phyloP scores from a whole-genome alignment of 768 basidiomycete genomes.

The Suillus paluster region DNA sequence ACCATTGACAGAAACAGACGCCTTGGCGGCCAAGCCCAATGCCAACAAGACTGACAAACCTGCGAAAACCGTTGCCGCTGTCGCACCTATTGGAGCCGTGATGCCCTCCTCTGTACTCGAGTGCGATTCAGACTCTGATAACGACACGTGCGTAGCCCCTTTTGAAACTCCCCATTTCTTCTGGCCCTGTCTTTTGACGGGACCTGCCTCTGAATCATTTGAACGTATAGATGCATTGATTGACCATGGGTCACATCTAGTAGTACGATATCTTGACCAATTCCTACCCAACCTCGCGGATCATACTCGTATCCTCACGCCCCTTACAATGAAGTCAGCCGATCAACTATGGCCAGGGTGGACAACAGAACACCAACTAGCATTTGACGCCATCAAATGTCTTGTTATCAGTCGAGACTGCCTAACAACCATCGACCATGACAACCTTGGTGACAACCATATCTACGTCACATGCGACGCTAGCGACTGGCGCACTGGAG shows the following conservation, averaged over 20 bases:
- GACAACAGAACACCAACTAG: not conserved
- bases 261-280: not conserved
- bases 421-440: slow-evolving; percentile 11
- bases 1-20: slow-evolving; percentile 15
- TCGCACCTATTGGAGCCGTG: not conserved
- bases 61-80: not conserved
- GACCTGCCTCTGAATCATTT: not conserved
- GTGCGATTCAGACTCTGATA: not conserved
- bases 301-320: too few species aligned
- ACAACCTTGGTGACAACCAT: too few species aligned
- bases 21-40: not conserved
- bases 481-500: too few species aligned
- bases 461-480: too few species aligned
- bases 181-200: not conserved
- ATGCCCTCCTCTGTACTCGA: not conserved
- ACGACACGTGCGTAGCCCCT: not conserved
- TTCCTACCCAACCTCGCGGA: too few species aligned
- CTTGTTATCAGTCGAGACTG: slow-evolving; percentile 4
- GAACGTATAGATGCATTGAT: not conserved
- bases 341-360: too few species aligned
- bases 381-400: too few species aligned
- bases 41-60: not conserved
- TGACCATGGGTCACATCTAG: too few species aligned
- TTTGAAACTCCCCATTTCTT: too few species aligned
- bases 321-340: too few species aligned